Percentiles rank a stretch among this genome's conserved stretches.
phyloP scores from a whole-genome alignment of 768 basidiomycete species.

The Collybiopsis confluens region DNA sequence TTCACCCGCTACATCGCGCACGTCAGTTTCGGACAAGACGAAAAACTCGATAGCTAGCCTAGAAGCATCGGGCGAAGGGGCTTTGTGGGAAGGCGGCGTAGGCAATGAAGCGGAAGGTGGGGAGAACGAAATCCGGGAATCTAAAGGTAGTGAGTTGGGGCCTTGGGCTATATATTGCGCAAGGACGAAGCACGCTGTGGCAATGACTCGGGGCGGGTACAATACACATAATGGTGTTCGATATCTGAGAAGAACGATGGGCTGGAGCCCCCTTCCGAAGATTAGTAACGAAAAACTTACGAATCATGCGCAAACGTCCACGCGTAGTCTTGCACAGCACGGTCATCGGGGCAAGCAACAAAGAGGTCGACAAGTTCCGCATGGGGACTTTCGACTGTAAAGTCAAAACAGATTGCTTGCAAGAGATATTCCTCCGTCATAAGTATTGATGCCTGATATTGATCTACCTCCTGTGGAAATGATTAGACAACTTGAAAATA shows the following conservation, averaged over 20 bases:
- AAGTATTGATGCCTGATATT: constrained; percentile 64
- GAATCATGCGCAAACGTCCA: constrained; percentile 90
- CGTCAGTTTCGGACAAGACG: constrained; percentile 55
- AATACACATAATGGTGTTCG: constrained; percentile 76
- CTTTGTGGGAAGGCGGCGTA: constrained; percentile 76
- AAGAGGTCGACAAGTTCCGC: constrained; percentile 72
- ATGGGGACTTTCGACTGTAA: constrained; percentile 75
- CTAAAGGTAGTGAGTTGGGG: constrained; percentile 67
- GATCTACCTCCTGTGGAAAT: constrained; percentile 63
- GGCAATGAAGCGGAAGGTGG: constrained; percentile 74
- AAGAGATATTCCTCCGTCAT: constrained; percentile 74
- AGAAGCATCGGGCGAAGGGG: constrained; percentile 65
- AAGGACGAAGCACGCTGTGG: constrained; percentile 73
- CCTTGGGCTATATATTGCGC: constrained; percentile 72
- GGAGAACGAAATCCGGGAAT: constrained; percentile 67
- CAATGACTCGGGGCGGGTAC: constrained; percentile 65
- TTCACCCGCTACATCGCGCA: constrained; percentile 58
- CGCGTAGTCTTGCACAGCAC: constrained; percentile 62
- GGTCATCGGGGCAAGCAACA: constrained; percentile 44
- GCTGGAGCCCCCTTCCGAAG: too few species aligned
- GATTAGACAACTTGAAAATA: not conserved
- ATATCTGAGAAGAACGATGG: constrained; percentile 43
- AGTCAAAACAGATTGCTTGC: constrained; percentile 84
- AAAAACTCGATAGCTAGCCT: constrained; percentile 68
- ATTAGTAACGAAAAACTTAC: constrained; percentile 40